phyloP scores from a whole-genome alignment of 2,329 filamentous ascomycete species.

The Pleomassaria siparia region DNA sequence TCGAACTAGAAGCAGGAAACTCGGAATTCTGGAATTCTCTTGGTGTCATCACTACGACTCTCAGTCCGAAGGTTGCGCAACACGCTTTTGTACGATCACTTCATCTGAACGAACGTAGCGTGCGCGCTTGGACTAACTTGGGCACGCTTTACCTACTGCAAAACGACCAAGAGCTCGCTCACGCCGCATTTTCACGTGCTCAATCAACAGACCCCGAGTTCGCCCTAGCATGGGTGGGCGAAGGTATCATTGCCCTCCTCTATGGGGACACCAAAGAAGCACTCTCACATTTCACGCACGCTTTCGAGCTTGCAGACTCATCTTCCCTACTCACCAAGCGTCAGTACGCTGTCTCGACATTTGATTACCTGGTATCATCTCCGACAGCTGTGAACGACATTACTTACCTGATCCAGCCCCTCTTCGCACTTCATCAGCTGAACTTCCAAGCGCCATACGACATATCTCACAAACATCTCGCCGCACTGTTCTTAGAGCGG shows the following conservation, averaged over 20 bases:
- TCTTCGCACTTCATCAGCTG: slow-evolving; percentile 86
- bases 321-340: slow-evolving; percentile 72
- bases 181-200: slow-evolving; percentile 83
- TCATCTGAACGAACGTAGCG: slow-evolving; percentile 85
- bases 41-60: slow-evolving; percentile 82
- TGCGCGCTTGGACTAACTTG: slow-evolving; percentile 86
- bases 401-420: slow-evolving; percentile 72
- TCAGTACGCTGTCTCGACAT: slow-evolving; percentile 78
- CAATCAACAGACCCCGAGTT: slow-evolving; percentile 96
- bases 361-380: slow-evolving; percentile 73
- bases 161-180: slow-evolving; percentile 81
- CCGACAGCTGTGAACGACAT: slow-evolving; percentile 55
- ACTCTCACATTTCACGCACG: slow-evolving; percentile 83
- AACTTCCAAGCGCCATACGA: slow-evolving; percentile 70
- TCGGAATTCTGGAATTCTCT: slow-evolving; percentile 96
- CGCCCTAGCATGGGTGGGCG: slow-evolving; percentile 89
- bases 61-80: slow-evolving; percentile 86
- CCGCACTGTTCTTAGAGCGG: slow-evolving; percentile 79
- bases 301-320: slow-evolving; percentile 86
- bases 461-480: slow-evolving; percentile 73
- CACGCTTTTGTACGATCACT: slow-evolving; percentile 90
- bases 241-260: slow-evolving; percentile 80
- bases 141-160: slow-evolving; percentile 83
- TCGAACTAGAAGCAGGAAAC: slow-evolving; percentile 92
- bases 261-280: slow-evolving; percentile 76